Evolutionary conservation across 2,329 filamentous ascomycete genomes (phyloP), one percentile per base, ranked within the genome.

Genomic region (Beauveria brongniartii): DNA sequence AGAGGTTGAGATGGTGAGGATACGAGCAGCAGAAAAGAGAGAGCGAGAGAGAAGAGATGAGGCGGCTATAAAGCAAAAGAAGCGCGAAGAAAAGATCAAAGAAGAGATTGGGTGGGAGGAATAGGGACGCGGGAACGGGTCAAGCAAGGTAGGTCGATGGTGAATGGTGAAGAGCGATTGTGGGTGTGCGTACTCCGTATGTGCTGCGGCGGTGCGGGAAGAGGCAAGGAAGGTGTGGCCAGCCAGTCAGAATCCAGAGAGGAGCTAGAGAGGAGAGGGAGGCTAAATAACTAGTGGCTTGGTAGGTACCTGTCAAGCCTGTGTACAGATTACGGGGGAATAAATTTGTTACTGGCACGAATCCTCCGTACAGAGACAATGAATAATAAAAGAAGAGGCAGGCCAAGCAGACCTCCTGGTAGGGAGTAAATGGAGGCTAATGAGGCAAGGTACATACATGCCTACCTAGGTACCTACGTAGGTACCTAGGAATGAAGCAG

Each of bases 11-110:
- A 28, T 47, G 16, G 28, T 12, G 22, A 56, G 26, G 37, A 24
- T 47, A 28, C 41, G 37, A 30, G 3, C 41, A 18, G 26, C 22
- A 56, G 26, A 22, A 44, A 20, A 34, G 12, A 37, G 5, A 43
- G 16, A 55, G 24, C 22, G 53, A 46, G 53, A 56, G 43, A n/a
- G 20, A 34, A 46, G 43, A 47, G 18, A 30, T 47, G 28, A 47
- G 43, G 43, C 41, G 54, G 43, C 41, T 47, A 56, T 46, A 56
- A 56, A 20, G 54, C 12, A 44, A 56, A 56, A 47, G 43, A 56
- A 46, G 28, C 54, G 43, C 43, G 40, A 30, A 53, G 40, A 53
- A 53, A 24, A 56, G 43, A 37, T 51, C 40, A 37, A 56, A 30
- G 18, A 47, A 47, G 41, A 47, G 54, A 56, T n/a, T 28, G 54